Base-by-base conservation (phyloP, 345 rosid species). In the Conringia planisiliqua region DNA sequence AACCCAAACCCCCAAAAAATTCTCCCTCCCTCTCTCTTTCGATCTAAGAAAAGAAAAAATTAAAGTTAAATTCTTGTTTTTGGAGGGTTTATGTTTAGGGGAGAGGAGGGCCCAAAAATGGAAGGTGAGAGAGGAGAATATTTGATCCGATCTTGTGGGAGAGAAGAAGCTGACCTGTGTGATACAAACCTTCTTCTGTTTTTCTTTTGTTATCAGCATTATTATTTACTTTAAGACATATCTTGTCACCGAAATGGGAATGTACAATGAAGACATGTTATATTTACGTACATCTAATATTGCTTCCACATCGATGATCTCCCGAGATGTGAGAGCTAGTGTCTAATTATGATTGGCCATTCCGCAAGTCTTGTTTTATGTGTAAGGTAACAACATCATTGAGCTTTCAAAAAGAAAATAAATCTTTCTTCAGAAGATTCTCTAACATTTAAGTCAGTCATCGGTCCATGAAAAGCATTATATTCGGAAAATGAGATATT, bases 21-120 rank as follows among this genome's bases (percentile, higher is more conserved):
- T 65, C 59, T 73, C 78, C 50, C 30, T 56, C 59, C 48, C 78
- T 73, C 71, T 73, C 64, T 73, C 39, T 63, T 52, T 3, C 4
- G 1, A 39, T 62, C 70, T 62, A 73, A 66, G 68, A 50, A 58
- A 67, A 75, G 66, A 7, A 57, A 66, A 27, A 24, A 14, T 1
- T 1, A 55, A 64, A 6, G 18, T 13, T 6, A 4, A 10, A 0
- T 12, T 33, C 65, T 52, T 54, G 10, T 35, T 56, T 70, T 56
- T 57, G 48, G 42, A 57, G 65, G 58, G 65, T 73, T 73, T 73
- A 55, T 54, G 77, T 73, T 56, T 73, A 44, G 46, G 39, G 20
- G 46, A 44, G 36, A 48, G 38, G 42, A 61, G 13, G 44, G 10
- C 40, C 16, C 3, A 12, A 12, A 50, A 38, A 38, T 62, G 61